phyloP scores from a whole-genome alignment of 2,329 filamentous ascomycete genomes.

The Trichoderma oligosporum region DNA sequence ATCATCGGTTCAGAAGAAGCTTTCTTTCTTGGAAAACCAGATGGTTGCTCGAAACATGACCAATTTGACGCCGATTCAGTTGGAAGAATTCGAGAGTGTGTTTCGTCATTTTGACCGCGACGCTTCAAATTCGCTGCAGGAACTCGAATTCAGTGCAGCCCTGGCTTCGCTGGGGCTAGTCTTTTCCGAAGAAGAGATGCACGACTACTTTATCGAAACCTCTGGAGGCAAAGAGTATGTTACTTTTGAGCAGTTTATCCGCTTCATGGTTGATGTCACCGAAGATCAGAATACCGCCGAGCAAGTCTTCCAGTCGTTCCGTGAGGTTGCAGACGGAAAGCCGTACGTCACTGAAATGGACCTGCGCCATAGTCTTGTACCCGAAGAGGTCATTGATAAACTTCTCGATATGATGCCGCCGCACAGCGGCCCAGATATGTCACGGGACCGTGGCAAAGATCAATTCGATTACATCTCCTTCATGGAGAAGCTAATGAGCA shows the following conservation, averaged over 20 bases:
- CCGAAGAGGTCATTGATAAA: conserved; percentile 94
- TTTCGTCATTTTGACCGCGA: conserved; percentile 98
- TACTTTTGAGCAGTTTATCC: conserved; percentile 97
- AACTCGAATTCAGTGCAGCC: conserved; percentile 93
- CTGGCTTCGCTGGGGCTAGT: conserved; percentile 92
- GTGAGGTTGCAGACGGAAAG: conserved; percentile 96
- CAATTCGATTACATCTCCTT: conserved; percentile 97
- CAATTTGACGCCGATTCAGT: conserved; percentile 93
- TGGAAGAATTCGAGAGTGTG: conserved; percentile 97
- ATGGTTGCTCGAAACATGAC: conserved; percentile 99
- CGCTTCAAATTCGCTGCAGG: conserved; percentile 80
- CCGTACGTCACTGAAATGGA: conserved; percentile 98
- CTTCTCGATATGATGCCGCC: conserved; percentile 80
- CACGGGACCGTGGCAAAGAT: conserved; percentile 75
- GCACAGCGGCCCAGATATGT: conserved; percentile 80
- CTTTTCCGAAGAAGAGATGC: conserved; percentile 98
- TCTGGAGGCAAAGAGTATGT: conserved; percentile 74
- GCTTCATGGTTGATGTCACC: conserved; percentile 98
- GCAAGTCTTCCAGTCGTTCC: conserved; percentile 97
- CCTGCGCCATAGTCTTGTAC: conserved; percentile 87
- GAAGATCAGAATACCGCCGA: conserved; percentile 98
- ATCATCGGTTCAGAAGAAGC: conserved; percentile 89
- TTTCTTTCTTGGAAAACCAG: conserved; percentile 95
- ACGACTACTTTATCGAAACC: conserved; percentile 87
- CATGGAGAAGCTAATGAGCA: conserved; percentile 79